Evolutionary conservation across 495 filamentous ascomycete genomes (phyloP).

Genomic region (Penicillium angulare): DNA sequence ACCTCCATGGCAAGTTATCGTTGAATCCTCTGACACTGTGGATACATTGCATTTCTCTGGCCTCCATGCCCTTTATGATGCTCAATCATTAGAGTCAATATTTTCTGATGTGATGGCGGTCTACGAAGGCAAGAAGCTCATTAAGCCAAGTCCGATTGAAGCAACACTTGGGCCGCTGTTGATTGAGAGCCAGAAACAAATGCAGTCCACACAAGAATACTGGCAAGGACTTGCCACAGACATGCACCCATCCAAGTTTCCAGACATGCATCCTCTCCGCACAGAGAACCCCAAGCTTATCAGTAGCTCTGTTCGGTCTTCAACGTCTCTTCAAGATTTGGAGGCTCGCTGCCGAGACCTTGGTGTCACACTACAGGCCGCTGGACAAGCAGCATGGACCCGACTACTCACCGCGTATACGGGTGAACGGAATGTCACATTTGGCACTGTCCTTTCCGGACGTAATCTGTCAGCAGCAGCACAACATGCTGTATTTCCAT

Average conservation of each 20-base stretch:
- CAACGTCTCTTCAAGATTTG: constrained; percentile 37
- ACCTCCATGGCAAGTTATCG: constrained; percentile 49
- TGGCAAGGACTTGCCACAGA: constrained; percentile 57
- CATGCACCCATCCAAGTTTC: constrained; percentile 61
- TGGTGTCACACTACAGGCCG: constrained; percentile 67
- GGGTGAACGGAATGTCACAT: constrained; percentile 64
- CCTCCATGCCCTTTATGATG: constrained; percentile 81
- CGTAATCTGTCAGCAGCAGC: constrained; percentile 53
- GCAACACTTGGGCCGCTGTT: constrained; percentile 53
- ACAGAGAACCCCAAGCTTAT: constrained; percentile 33
- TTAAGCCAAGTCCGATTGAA: constrained; percentile 27
- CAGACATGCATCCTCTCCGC: constrained; percentile 63
- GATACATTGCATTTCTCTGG: constrained; percentile 48
- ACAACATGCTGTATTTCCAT: constrained; percentile 61
- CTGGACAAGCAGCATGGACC: constrained; percentile 73
- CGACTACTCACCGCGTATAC: constrained; percentile 67
- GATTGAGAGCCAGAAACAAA: constrained; percentile 28
- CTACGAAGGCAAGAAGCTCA: constrained; percentile 28
- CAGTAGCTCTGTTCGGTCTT: constrained; percentile 39
- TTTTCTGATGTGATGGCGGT: constrained; percentile 52
- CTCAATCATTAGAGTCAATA: constrained; percentile 59
- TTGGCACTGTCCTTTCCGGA: constrained; percentile 74
- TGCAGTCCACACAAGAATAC: constrained; percentile 46
- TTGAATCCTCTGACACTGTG: constrained; percentile 19
- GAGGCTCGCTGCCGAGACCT: constrained; percentile 50